phyloP scores from a whole-genome alignment of 345 rosid species.

The Murraya paniculata region DNA sequence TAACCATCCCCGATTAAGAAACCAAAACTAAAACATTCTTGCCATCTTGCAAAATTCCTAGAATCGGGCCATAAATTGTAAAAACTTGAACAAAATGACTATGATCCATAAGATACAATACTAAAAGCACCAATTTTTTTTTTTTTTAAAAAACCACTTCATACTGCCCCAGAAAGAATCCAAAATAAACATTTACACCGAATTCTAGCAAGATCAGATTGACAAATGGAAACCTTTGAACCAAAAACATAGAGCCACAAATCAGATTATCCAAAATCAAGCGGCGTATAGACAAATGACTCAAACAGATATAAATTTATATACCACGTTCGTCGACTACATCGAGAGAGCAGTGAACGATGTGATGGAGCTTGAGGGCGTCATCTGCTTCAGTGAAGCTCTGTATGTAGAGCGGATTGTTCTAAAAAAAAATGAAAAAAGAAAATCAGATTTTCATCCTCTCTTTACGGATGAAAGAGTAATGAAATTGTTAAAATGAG shows the following conservation, averaged over 20 bases:
- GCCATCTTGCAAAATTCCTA: background rate
- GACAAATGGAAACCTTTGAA: background rate
- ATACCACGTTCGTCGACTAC: constrained; percentile 93
- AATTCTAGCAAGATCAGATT: background rate
- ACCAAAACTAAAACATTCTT: background rate
- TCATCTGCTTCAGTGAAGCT: constrained; percentile 96
- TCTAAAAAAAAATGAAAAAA: constrained; percentile 31
- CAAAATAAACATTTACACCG: background rate
- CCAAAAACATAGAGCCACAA: background rate
- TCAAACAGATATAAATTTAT: background rate
- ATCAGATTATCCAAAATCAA: background rate
- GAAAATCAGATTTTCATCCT: background rate
- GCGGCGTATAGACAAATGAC: too few relatives aligned
- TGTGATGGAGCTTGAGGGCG: constrained; percentile 92
- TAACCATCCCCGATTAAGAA: background rate
- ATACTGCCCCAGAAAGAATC: background rate
- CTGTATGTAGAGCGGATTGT: constrained; percentile 92
- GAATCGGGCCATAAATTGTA: background rate
- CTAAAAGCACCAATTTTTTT: background rate
- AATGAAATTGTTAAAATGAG: background rate
- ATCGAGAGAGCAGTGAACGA: constrained; percentile 94
- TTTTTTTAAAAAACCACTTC: background rate
- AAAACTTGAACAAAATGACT: background rate
- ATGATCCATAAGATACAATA: background rate
- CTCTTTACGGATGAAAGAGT: too few relatives aligned